Base-by-base conservation (phyloP, 495 filamentous ascomycete genomes). In the Penicillium nucicola region DNA sequence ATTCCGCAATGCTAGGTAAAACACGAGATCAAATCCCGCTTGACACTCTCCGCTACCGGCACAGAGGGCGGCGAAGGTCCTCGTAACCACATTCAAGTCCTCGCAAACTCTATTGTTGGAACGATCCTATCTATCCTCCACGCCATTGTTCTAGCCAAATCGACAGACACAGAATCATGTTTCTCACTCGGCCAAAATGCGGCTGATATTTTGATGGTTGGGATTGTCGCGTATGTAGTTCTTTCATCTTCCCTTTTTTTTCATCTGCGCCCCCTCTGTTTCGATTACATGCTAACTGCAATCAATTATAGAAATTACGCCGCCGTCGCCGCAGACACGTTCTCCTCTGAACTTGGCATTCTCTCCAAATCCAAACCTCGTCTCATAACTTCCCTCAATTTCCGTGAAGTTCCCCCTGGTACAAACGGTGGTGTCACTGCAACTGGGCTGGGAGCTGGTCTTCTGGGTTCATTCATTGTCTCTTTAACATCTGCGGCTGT, bases 271-370 rank as follows among this genome's bases (percentile, higher is more conserved):
- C 1, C 9, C 17, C 2, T 18, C 18, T 19, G 1, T 33, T 32
- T 9, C 15, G 8, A 13, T 33, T 40, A 15, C 14, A 46, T 30
- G 13, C 44, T 46, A 8, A 47, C 36, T 14, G 12, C 17, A 10
- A 13, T 23, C 20, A 31, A 14, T 11, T 38, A 22, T 48, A 76
- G 73, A 15, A 88, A 97, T 71, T 98, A 98, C 55, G 93, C 90
- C 28, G 88, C 89, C 19, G 89, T 92, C 17, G 84, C 90, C 11
- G 87, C 93, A 23, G 93, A 98, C 63, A 98, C 93, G 5, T 95
- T 96, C 69, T 90, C 87, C 47, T 97, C 92, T 11, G 93, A 98
- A 69, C 83, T 97, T 12, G 93, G 93, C 6, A 98, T 98, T 40
- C 78, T 97, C 14, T 86, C 91, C 14, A 84, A 78, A 51, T 78